Evolutionary conservation across 495 filamentous ascomycete genomes (phyloP), one percentile per base, ranked within the genome.

Genomic region (Tuber umbilicatum): DNA sequence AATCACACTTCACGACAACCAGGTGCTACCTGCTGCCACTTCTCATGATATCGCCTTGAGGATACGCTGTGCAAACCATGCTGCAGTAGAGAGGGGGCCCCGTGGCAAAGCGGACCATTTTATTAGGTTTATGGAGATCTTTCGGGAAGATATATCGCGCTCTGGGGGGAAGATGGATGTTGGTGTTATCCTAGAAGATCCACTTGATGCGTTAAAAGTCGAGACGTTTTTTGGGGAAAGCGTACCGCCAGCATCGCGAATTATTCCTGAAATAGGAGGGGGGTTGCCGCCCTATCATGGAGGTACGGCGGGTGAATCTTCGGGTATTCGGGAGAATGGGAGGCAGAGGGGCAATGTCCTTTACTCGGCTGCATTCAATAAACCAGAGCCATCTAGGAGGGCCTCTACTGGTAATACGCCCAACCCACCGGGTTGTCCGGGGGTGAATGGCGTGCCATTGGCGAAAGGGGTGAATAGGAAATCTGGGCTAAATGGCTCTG

Each of bases 91-190:
- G 12, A 0, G 0, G 55, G 27, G 55, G 55, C 9, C 27, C 27
- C 27, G 14, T 16, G 0, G 12, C 0, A 4, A 5, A 1, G n/a
- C 27, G 3, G 12, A 5, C n/a, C 10, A 64, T 64, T 64, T 31
- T 17, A 0, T 64, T 27, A 64, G 55, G 55, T 21, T 64, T 31
- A 64, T 64, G 55, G 12, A 31, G 10, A 17, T 17, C 4, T n/a
- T 64, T 31, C 55, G 27, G 10, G 12, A 3, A 31, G 55, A 64
- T 64, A 31, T 64, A 7, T 12, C 55, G 12, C 0, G 2, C 12
- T 64, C 55, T 64, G 55, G 55, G 55, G 55, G 55, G 55, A 64
- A 14, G 12, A 55, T 64, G 55, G 55, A 64, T 64, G 12, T 64
- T 17, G 55, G 55, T n/a, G 27, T 64, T 64, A 27, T 64, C 55